phyloP scores from a whole-genome alignment of 768 basidiomycete species.

The Hygrocybe punicea region DNA sequence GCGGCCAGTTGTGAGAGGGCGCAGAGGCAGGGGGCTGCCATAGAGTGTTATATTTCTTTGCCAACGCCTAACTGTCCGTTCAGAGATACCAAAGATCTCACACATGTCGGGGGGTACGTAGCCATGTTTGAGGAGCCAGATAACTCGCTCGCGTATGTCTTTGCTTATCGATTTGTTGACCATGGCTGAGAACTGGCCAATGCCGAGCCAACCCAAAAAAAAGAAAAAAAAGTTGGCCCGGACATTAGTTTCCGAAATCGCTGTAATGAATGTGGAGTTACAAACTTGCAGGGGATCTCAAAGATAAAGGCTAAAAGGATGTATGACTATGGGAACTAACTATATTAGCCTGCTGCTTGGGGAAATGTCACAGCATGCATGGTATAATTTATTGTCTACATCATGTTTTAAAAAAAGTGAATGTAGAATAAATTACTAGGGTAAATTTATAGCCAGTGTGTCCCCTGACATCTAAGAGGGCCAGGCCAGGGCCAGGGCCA shows the following conservation, averaged over 20 bases:
- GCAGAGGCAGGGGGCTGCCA: constrained; percentile 9
- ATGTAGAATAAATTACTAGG: too few relatives aligned
- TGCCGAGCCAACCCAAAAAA: neutral
- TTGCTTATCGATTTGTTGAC: constrained; percentile 15
- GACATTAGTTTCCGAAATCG: neutral
- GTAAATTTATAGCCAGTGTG: too few relatives aligned
- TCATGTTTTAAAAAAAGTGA: too few relatives aligned
- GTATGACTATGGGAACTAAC: too few relatives aligned
- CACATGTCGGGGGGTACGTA: constrained; percentile 14
- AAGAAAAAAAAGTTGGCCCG: neutral
- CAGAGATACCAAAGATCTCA: constrained; percentile 14
- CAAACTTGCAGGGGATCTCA: too few relatives aligned
- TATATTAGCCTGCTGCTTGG: too few relatives aligned
- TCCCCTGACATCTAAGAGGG: too few relatives aligned
- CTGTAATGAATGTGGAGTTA: too few relatives aligned
- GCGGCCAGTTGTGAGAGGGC: constrained; percentile 10
- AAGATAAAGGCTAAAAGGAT: too few relatives aligned
- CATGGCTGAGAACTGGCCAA: constrained; percentile 1
- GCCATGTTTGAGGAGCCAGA: constrained; percentile 14
- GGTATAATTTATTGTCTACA: too few relatives aligned
- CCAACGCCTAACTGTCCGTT: constrained; percentile 11
- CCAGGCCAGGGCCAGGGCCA: too few relatives aligned
- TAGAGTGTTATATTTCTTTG: neutral
- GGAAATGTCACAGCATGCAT: too few relatives aligned
- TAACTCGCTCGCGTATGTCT: constrained; percentile 12